phyloP scores from a whole-genome alignment of 1,284 basidiomycete species.

The Sutorius eximius region DNA sequence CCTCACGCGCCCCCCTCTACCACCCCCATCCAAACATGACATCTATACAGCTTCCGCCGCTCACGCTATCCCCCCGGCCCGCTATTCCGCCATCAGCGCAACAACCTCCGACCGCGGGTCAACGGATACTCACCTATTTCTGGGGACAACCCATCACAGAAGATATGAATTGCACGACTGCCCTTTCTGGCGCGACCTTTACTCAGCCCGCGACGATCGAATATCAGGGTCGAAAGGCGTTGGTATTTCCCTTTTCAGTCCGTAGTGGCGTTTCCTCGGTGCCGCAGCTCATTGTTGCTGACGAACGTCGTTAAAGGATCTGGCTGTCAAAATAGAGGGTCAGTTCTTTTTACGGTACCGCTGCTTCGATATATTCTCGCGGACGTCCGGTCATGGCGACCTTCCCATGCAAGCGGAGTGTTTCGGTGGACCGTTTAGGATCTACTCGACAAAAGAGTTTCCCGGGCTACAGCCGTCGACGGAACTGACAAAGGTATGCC shows the following conservation, averaged over 20 bases:
- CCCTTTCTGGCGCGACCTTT: constrained; percentile 64
- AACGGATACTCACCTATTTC: constrained; percentile 42
- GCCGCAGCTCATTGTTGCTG: neutral
- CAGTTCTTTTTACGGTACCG: constrained; percentile 66
- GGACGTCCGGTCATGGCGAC: constrained; percentile 28
- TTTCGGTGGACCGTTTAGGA: constrained; percentile 64
- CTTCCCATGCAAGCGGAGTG: constrained; percentile 66
- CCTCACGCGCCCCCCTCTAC: constrained; percentile 19
- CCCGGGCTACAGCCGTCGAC: constrained; percentile 73
- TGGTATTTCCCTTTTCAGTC: constrained; percentile 76
- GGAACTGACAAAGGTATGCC: constrained; percentile 65
- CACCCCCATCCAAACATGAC: constrained; percentile 14
- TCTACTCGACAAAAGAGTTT: constrained; percentile 80
- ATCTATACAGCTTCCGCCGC: constrained; percentile 26
- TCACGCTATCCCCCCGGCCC: constrained; percentile 14
- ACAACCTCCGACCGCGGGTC: constrained; percentile 7
- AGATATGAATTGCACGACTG: constrained; percentile 50
- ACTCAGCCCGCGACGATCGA: constrained; percentile 61
- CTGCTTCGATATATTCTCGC: constrained; percentile 65
- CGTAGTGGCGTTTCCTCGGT: constrained; percentile 28
- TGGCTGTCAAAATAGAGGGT: constrained; percentile 64
- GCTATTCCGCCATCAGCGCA: constrained; percentile 1
- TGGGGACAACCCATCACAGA: constrained; percentile 46
- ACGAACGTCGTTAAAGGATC: constrained; percentile 36
- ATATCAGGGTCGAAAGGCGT: constrained; percentile 53